A percentile compares a stretch with the other conserved stretches of the same genome.
Conservation (phyloP, 768 basidiomycete genomes). For the Rhodosporidiobolus sp. region DNA sequence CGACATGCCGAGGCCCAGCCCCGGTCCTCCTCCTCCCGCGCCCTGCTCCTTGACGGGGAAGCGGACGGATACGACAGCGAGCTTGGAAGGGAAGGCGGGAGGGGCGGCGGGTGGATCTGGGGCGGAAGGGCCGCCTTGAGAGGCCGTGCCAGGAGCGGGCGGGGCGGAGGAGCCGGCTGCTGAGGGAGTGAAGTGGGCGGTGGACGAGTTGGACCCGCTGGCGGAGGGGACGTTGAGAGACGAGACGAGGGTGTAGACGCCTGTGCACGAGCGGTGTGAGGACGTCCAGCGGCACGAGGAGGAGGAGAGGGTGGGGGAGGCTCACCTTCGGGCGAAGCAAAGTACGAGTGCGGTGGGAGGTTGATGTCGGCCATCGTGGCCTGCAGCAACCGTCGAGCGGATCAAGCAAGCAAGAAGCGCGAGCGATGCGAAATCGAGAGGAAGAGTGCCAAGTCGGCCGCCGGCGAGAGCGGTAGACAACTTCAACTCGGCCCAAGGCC, state of each 20-base stretch:
- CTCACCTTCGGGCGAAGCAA: conserved; percentile 26
- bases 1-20: conserved; percentile 29
- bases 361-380: not conserved
- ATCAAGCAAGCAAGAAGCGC: not conserved
- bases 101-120: conserved; percentile 15
- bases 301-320: not conserved
- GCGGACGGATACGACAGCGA: conserved; percentile 17
- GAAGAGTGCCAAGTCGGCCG: no score
- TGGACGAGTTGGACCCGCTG: conserved; percentile 45
- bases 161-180: conserved; percentile 55
- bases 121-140: not conserved
- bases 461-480: not conserved
- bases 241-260: conserved; percentile 32
- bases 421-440: not conserved
- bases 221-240: conserved; percentile 2
- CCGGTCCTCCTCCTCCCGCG: not conserved
- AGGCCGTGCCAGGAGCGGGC: conserved; percentile 33
- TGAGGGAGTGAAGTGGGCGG: conserved; percentile 51
- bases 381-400: not conserved
- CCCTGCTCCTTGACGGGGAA: conserved; percentile 17
- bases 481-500: no score
- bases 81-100: conserved; percentile 11
- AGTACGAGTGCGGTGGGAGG: conserved; percentile 21
- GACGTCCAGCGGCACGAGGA: not conserved
- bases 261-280: not conserved